Evolutionary conservation across 2,329 filamentous ascomycete species (phyloP).

Genomic region (Xylariaceae sp.): DNA sequence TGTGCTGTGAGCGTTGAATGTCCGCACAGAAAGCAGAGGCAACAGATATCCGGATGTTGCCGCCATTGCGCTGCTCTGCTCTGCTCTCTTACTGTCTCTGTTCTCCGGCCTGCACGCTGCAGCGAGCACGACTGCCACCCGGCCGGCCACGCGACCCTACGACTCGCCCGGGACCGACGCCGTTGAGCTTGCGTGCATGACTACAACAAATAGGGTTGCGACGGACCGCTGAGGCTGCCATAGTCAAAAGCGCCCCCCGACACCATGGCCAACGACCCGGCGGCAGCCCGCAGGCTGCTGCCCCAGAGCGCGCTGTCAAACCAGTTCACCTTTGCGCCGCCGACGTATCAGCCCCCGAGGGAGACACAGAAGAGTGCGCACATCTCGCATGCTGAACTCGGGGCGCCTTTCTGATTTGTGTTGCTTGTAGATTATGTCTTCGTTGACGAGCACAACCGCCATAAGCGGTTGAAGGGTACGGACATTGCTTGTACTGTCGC

Average conservation of each 20-base stretch:
- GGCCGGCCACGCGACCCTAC: too few relatives aligned
- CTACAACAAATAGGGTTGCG: slow-evolving; percentile 7
- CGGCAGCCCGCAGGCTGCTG: slow-evolving; percentile 58
- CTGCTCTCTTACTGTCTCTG: too few relatives aligned
- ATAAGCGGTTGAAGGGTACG: slow-evolving; percentile 91
- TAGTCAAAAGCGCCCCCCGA: neutral
- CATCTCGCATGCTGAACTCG: slow-evolving; percentile 9
- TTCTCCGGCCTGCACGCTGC: too few relatives aligned
- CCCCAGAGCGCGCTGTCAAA: slow-evolving; percentile 70
- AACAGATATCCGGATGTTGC: too few relatives aligned
- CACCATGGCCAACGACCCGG: slow-evolving; percentile 61
- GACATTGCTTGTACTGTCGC: neutral
- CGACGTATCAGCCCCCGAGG: slow-evolving; percentile 56
- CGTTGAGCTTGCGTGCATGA: slow-evolving; percentile 13
- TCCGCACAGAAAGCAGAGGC: too few relatives aligned
- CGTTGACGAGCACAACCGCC: slow-evolving; percentile 96
- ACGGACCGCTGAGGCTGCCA: slow-evolving; percentile 14
- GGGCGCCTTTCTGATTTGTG: slow-evolving; percentile 12
- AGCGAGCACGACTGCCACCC: too few relatives aligned
- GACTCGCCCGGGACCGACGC: too few relatives aligned
- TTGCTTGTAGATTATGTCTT: slow-evolving; percentile 83
- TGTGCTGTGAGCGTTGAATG: too few relatives aligned
- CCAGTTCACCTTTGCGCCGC: slow-evolving; percentile 72
- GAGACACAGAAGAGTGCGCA: slow-evolving; percentile 82
- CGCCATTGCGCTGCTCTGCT: too few relatives aligned